phyloP scores from a whole-genome alignment of 2,329 filamentous ascomycete genomes.

The Hypocrella siamensis region DNA sequence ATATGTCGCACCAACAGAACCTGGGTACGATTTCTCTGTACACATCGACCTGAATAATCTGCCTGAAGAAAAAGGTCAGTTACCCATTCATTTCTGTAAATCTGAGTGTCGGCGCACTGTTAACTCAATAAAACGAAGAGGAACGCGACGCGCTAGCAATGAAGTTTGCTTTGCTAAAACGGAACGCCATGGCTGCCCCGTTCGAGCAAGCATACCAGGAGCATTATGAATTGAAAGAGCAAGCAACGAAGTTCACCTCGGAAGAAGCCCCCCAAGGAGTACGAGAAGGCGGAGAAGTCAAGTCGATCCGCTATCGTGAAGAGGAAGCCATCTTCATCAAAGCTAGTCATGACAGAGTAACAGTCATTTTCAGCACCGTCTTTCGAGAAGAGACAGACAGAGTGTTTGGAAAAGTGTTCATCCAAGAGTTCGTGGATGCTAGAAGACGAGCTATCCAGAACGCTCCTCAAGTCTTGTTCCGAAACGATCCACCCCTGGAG shows the following conservation, averaged over 20 bases:
- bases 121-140: conserved; percentile 33
- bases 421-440: conserved; percentile 97
- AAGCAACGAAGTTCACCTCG: conserved; percentile 80
- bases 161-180: conserved; percentile 83
- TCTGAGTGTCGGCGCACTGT: no score
- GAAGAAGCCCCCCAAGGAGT: conserved; percentile 89
- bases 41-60: conserved; percentile 77
- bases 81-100: not conserved
- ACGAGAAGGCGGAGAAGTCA: conserved; percentile 77
- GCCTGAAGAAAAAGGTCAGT: conserved; percentile 56
- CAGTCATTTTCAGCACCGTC: conserved; percentile 96
- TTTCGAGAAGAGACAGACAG: conserved; percentile 97
- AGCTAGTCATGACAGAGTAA: conserved; percentile 91
- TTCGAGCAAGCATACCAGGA: conserved; percentile 96
- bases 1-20: conserved; percentile 76
- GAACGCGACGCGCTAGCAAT: conserved; percentile 72
- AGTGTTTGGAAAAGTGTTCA: conserved; percentile 94
- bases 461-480: conserved; percentile 91
- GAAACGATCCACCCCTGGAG: conserved; percentile 86
- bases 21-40: conserved; percentile 92
- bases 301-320: conserved; percentile 95
- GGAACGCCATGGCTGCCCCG: conserved; percentile 96
- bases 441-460: conserved; percentile 92
- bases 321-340: conserved; percentile 99
- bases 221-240: conserved; percentile 71